Base-by-base conservation (phyloP, 768 basidiomycete genomes). In the Pleurotus eryngii region DNA sequence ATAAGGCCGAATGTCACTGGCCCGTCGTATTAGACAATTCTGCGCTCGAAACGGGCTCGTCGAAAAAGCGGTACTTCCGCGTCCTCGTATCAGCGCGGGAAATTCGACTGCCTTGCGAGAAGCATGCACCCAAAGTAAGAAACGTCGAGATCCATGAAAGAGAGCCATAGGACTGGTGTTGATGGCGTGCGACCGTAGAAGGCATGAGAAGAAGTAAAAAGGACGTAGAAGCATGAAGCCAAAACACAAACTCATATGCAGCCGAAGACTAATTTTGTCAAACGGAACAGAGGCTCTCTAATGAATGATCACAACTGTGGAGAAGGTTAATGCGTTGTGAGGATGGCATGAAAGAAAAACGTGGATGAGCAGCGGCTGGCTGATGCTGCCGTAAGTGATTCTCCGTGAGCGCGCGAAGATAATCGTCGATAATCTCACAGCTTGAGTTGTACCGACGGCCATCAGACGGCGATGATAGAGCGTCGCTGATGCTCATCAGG, bases 141-240 rank as follows among this genome's bases (percentile, higher is more conserved):
- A 54, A 54, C 51, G 51, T 54, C 51, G 51, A 54, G 37, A 54
- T 54, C 51, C 51, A 54, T 42, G 51, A 54, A 42, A 42, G 20
- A n/a, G 39, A 22, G 35, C 38, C 27, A 37, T 3, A 54, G 38
- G 22, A 26, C 35, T 54, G 51, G n/a, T 54, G 51, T 54, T 40
- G 51, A 54, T 54, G 51, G 51, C 49, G 30, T 50, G 49, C 15
- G 49, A 50, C 49, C 30, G 39, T 40, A 54, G 51, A 54, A 54
- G 51, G 51, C 51, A 54, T 4, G 51, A 24, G 27, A 54, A 38
- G 51, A 39, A 42, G 22, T n/a, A 54, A 54, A 40, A 54, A 42
- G 18, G 51, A 54, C 39, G 51, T 42, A 54, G 51, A 54, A 54
- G 51, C 51, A 54, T 50, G 18, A 50, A 54, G 38, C 39, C 51